These are phyloP conservation scores for Ogataea thermomethanolica DNA, from an alignment of 805 yeast genomes.

Conservation along the genomic window DNA sequence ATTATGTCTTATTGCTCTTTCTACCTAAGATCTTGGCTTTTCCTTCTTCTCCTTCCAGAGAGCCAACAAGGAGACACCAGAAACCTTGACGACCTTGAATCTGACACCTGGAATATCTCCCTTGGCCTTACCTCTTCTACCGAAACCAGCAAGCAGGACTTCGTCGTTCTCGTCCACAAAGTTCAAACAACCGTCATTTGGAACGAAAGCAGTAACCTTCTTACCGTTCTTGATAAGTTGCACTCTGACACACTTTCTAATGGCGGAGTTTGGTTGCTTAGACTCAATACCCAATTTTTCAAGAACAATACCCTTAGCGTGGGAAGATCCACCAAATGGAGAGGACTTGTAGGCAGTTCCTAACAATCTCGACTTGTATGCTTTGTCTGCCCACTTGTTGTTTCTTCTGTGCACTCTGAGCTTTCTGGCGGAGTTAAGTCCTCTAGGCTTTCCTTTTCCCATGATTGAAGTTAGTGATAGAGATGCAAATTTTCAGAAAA, in stretches of 20 bases:
- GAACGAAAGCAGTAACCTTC: conserved; percentile 99
- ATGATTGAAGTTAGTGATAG: conserved; percentile 39
- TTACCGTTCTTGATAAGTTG: conserved; percentile 99
- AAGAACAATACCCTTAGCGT: conserved; percentile 99
- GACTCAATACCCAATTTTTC: conserved; percentile 99
- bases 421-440: conserved; percentile 99
- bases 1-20: conserved; percentile 12
- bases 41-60: conserved; percentile 99
- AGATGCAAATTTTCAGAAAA: conserved; percentile 12
- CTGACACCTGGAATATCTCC: conserved; percentile 99
- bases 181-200: conserved; percentile 99
- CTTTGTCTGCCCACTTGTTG: conserved; percentile 99
- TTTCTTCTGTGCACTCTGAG: conserved; percentile 99
- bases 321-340: conserved; percentile 99
- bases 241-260: conserved; percentile 99
- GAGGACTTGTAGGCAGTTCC: conserved; percentile 99
- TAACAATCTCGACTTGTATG: conserved; percentile 97
- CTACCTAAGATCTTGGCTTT: conserved; percentile 93
- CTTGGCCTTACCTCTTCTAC: conserved; percentile 99
- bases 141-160: conserved; percentile 99
- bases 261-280: conserved; percentile 99
- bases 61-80: conserved; percentile 99
- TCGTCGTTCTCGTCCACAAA: conserved; percentile 99
- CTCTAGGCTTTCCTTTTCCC: conserved; percentile 99
- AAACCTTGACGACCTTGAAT: conserved; percentile 99